Conservation (phyloP, 768 basidiomycete species). For the Zangia roseola region DNA sequence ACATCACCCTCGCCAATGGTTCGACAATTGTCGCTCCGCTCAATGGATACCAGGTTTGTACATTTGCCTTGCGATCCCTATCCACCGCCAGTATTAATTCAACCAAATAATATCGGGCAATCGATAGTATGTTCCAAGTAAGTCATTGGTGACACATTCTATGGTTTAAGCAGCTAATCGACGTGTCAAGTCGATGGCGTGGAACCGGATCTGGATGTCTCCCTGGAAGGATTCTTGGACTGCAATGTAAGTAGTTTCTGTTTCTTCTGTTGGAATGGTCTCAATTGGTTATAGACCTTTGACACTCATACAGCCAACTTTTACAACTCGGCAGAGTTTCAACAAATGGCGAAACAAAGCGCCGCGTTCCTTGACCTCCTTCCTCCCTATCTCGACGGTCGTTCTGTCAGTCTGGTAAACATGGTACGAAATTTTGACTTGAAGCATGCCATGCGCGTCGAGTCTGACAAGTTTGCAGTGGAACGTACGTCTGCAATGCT, state of each 20-base stretch:
- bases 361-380: slow-evolving; percentile 49
- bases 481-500: slow-evolving; percentile 37
- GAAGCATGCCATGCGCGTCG: background rate
- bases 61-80: background rate
- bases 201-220: slow-evolving; percentile 57
- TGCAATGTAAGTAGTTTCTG: slow-evolving; percentile 48
- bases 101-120: background rate
- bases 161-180: slow-evolving; percentile 3
- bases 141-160: slow-evolving; percentile 10
- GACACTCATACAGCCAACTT: slow-evolving; percentile 45
- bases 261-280: background rate
- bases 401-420: slow-evolving; percentile 51
- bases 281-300: slow-evolving; percentile 41
- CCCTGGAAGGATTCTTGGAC: slow-evolving; percentile 63
- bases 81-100: slow-evolving; percentile 16
- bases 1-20: slow-evolving; percentile 64
- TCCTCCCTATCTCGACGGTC: slow-evolving; percentile 51
- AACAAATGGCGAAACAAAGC: slow-evolving; percentile 42
- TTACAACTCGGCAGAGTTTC: slow-evolving; percentile 54
- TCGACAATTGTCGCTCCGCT: slow-evolving; percentile 57
- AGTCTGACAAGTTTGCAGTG: slow-evolving; percentile 33
- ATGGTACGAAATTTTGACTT: slow-evolving; percentile 42
- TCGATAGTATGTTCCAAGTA: slow-evolving; percentile 41
- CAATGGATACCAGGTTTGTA: slow-evolving; percentile 58
- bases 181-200: slow-evolving; percentile 55